Conservation (phyloP, 75 land plant species). For the Isoetes taiwanensis region DNA sequence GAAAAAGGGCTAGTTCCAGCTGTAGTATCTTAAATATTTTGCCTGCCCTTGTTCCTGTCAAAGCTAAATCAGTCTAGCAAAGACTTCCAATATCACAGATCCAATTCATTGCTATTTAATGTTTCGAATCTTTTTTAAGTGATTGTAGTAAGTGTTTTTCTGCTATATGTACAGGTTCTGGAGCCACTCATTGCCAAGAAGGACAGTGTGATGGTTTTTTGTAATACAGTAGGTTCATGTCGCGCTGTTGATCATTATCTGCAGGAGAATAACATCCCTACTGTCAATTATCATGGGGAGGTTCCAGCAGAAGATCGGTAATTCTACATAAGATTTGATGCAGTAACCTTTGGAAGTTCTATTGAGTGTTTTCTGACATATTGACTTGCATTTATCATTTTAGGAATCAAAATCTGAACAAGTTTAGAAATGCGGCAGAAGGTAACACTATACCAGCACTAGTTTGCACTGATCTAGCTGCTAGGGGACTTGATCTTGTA, state of each 20-base stretch:
- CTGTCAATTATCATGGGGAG: constrained; percentile 98
- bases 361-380: neutral
- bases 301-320: constrained; percentile 96
- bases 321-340: neutral
- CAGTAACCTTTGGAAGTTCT: neutral
- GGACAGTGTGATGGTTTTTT: constrained; percentile 88
- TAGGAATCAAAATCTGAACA: constrained; percentile 85
- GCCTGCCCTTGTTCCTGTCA: no score
- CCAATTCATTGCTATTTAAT: no score
- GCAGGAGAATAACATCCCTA: constrained; percentile 53
- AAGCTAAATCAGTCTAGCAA: no score
- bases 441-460: constrained; percentile 68
- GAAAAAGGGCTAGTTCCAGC: no score
- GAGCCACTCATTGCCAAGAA: constrained; percentile 94
- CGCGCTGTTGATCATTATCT: constrained; percentile 98
- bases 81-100: no score
- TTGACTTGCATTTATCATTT: neutral
- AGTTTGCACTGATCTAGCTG: constrained; percentile 98
- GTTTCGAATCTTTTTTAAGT: no score
- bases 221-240: constrained; percentile 87
- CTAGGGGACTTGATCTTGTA: constrained; percentile 89
- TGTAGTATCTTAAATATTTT: no score
- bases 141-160: no score
- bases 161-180: no score
- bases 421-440: constrained; percentile 71